Evolutionary conservation across 2,329 filamentous ascomycete species (phyloP).

Genomic region (Gliomastix tumulicola): DNA sequence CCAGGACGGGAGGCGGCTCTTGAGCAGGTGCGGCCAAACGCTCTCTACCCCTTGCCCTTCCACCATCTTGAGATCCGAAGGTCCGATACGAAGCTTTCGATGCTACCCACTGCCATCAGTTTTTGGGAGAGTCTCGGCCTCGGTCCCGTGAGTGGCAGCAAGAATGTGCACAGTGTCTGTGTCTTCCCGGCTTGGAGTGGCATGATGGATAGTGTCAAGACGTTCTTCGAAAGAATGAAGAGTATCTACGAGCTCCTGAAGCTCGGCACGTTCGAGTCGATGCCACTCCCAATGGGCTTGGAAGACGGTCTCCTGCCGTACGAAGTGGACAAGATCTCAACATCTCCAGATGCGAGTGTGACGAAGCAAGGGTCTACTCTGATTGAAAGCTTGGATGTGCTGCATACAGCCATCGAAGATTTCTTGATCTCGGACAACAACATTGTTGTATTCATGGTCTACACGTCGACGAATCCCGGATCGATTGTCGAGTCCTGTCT

Average conservation of each 20-base stretch:
- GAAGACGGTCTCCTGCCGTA: conserved; percentile 41
- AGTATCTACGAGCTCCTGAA: conserved; percentile 69
- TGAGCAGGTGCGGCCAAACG: conserved; percentile 42
- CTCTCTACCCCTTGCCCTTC: conserved; percentile 55
- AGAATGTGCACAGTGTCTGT: conserved; percentile 65
- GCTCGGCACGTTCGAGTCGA: conserved; percentile 56
- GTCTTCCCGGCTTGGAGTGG: conserved; percentile 62
- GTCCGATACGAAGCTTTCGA: conserved; percentile 61
- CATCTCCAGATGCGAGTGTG: conserved; percentile 29
- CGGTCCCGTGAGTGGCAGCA: conserved; percentile 61
- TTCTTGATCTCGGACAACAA: conserved; percentile 43
- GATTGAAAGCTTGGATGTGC: conserved; percentile 38
- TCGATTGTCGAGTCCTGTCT: conserved; percentile 65
- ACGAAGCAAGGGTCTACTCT: conserved; percentile 36
- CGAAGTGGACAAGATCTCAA: conserved; percentile 37
- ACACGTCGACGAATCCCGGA: conserved; percentile 54
- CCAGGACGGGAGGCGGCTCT: conserved; percentile 30
- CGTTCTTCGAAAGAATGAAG: conserved; percentile 61
- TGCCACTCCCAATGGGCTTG: conserved; percentile 31
- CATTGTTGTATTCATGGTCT: conserved; percentile 71
- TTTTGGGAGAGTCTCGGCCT: conserved; percentile 82
- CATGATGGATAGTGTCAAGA: conserved; percentile 50
- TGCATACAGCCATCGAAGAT: conserved; percentile 38
- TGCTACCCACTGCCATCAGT: conserved; percentile 65
- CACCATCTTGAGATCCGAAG: conserved; percentile 69